Base-by-base conservation (phyloP, 768 basidiomycete genomes). In the Phaeotremella fagi region DNA sequence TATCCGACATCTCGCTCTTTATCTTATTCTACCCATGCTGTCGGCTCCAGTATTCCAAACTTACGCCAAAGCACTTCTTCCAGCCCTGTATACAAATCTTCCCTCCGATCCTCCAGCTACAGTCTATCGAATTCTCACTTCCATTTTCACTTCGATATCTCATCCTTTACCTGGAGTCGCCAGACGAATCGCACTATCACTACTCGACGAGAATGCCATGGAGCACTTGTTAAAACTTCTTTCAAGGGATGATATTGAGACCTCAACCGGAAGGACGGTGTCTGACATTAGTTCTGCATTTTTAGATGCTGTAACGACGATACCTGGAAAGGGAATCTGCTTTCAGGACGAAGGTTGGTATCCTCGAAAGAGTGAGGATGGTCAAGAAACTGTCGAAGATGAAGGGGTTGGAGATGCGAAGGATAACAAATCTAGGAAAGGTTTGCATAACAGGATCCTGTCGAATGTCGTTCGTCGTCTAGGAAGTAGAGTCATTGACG, bases 291-390 rank as follows among this genome's bases (percentile, higher is more conserved):
- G 82, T 0, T 87, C 90, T 55, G 89, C 91, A 63, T 97, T 95
- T 72, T 76, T 95, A 11, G 80, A 92, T 24, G 86, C 85, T 1
- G 82, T 90, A 26, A 87, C 86, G 62, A 86, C 87, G 0, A 82
- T 82, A 23, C 87, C 88, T 0, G 90, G 91, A 0, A 75, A 78
- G 12, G 91, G 91, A 0, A 79, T 95, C 14, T 97, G 91, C 66
- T 95, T 94, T 75, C 82, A 78, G 47, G 89, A 92, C 64, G 80
- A 82, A 6, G 91, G 91, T 2, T 97, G 91, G 91, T 97, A 95
- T 62, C 83, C 83, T 3, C 83, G 88, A 2, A 85, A 85, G 23
- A 80, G 79, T 0, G 77, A 77, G 0, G 63, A 64, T 7, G 22
- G 63, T 1, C 68, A 74, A 63, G 54, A 68, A 64, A 50, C 77